These are phyloP conservation scores for Saccharum officinarum DNA, from an alignment of 176 grass and related monocot genomes.

Conservation along the genomic window DNA sequence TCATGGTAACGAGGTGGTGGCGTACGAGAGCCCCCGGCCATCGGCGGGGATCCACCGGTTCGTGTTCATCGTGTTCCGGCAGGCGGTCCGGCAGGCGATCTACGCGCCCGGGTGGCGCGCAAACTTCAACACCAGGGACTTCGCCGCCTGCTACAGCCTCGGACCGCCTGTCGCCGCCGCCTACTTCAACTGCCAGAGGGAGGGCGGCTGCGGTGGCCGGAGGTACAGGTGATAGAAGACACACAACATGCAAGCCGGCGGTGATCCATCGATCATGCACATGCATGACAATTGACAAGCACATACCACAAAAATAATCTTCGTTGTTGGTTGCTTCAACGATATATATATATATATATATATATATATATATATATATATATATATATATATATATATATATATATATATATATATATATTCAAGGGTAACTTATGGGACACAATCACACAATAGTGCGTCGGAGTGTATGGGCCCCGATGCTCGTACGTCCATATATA, in stretches of 20 bases:
- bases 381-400: background rate
- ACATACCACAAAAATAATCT: background rate
- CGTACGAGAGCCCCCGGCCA: slow-evolving; percentile 54
- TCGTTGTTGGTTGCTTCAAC: background rate
- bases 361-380: background rate
- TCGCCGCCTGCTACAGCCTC: slow-evolving; percentile 55
- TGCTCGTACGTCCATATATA: background rate
- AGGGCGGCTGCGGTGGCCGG: slow-evolving; percentile 68
- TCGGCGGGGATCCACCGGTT: slow-evolving; percentile 63
- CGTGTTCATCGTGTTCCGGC: slow-evolving; percentile 63
- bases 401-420: background rate
- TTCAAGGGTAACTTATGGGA: background rate
- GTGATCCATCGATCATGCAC: background rate
- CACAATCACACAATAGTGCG: background rate
- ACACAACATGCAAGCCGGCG: background rate
- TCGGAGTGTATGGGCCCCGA: background rate
- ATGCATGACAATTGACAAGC: background rate
- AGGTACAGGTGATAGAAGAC: slow-evolving; percentile 36
- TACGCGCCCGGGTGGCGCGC: slow-evolving; percentile 68
- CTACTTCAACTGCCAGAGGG: slow-evolving; percentile 80
- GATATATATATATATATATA: background rate
- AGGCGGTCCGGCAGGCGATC: slow-evolving; percentile 45
- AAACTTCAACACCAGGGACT: slow-evolving; percentile 74
- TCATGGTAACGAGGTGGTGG: slow-evolving; percentile 56
- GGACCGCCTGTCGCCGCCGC: slow-evolving; percentile 36